Conservation (phyloP, 2,329 filamentous ascomycete genomes). For the Arthroderma sp. region DNA sequence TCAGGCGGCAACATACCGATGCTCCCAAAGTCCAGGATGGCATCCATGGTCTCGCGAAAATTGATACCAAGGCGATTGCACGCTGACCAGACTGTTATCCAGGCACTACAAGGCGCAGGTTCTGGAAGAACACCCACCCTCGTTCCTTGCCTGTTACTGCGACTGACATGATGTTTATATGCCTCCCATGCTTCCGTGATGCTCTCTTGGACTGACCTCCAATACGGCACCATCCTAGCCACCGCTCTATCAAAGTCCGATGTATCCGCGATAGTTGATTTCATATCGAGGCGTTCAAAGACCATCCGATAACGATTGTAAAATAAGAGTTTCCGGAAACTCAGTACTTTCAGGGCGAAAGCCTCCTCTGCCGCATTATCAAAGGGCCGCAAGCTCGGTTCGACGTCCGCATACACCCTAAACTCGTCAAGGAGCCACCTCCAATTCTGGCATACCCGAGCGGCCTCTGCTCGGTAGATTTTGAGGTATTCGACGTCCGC, state of each 20-base stretch:
- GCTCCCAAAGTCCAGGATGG: not conserved
- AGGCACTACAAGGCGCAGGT: too few relatives aligned
- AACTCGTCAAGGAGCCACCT: not conserved
- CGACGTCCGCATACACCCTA: not conserved
- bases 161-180: too few relatives aligned
- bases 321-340: not conserved
- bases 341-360: not conserved
- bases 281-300: not conserved
- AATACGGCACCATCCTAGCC: not conserved
- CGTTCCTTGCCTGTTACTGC: too few relatives aligned
- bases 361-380: not conserved
- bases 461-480: not conserved
- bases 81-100: too few relatives aligned
- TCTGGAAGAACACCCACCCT: too few relatives aligned
- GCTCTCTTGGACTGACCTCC: not conserved
- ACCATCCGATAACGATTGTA: not conserved
- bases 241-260: not conserved
- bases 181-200: not conserved
- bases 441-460: not conserved
- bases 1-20: not conserved
- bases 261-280: not conserved
- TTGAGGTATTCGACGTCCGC: not conserved
- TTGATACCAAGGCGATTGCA: not conserved
- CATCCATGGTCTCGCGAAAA: not conserved
- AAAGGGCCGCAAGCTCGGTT: not conserved